phyloP scores from a whole-genome alignment of 257 asterid species.

The Cynanchum wilfordii region DNA sequence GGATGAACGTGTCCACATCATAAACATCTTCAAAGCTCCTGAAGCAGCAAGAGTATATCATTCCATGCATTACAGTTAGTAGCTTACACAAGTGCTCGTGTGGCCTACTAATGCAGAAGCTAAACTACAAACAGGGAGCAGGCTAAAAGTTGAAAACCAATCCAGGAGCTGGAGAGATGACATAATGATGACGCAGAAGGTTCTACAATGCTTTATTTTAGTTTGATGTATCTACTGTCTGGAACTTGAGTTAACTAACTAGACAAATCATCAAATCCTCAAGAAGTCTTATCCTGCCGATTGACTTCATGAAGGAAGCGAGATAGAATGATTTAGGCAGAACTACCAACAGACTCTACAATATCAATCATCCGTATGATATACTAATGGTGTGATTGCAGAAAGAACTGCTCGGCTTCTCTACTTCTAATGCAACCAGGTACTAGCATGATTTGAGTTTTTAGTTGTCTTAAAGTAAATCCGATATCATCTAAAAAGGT shows the following conservation, averaged over 20 bases:
- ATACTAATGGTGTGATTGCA: background rate
- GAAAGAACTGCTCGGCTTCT: background rate
- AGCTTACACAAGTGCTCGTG: background rate
- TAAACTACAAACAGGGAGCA: background rate
- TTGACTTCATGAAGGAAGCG: background rate
- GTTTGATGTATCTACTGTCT: background rate
- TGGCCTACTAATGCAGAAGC: slow-evolving; percentile 1
- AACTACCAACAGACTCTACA: no score
- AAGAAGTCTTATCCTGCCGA: slow-evolving; percentile 2
- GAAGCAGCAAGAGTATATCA: slow-evolving; percentile 21
- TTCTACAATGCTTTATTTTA: background rate
- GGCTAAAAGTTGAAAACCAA: background rate
- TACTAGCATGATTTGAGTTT: background rate
- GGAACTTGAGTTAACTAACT: background rate
- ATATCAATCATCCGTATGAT: background rate
- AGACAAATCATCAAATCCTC: background rate
- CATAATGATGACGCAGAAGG: background rate
- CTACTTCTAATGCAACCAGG: slow-evolving; percentile 1
- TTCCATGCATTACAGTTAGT: background rate
- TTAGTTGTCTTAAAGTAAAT: background rate
- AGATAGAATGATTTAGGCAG: background rate
- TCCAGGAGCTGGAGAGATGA: background rate
- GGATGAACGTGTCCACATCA: slow-evolving; percentile 54
- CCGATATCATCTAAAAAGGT: background rate
- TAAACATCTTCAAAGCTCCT: slow-evolving; percentile 69